Evolutionary conservation across 1,139 yeast species (phyloP), one percentile per base, ranked within the genome.

Genomic region (Kazachstania sp.): DNA sequence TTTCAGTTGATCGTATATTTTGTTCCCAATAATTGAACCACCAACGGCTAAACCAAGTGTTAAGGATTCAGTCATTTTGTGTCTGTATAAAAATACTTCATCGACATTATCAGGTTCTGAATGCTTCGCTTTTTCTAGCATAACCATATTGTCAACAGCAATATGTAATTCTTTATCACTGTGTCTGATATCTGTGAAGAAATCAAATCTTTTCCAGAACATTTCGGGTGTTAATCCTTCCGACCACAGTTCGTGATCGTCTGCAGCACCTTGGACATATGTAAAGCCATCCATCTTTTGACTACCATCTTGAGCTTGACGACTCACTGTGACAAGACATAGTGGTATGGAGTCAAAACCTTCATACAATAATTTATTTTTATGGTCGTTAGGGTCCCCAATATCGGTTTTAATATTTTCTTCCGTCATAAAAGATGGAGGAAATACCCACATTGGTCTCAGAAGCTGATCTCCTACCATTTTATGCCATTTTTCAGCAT

Each of bases 261-360:
- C 97, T 0, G 94, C 96, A 0, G 95, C 88, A 1, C 96, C 96
- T 64, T 86, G 96, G 1, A 87, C 83, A 60, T 88, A 88, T 0
- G 73, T 67, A 53, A 68, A 79, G 1, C 75, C 80, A 40, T 64
- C 56, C 40, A 71, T 57, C 42, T 67, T 65, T 45, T 71, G 73
- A 3, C 69, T 64, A 13, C 84, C 83, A 59, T 78, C 83, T 47
- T 75, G 80, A 11, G 73, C 76, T 59, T 69, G 72, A 49, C 71
- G 68, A 35, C 95, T 84, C 0, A 86, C 84, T 1, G 90, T 83
- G 39, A 86, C 71, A 50, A 81, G 69, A 5, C 79, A 62, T 11
- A 80, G 50, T 23, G 83, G 72, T 43, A 67, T 58, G 46, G 70
- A 69, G 15, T 63, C 65, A 3, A 58, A 64, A 37, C 28, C 28